Percentiles rank a stretch among this genome's conserved stretches.
These are phyloP conservation scores for Saccharum officinarum DNA, from an alignment of 176 grass and related monocot species.

Conservation along the genomic window DNA sequence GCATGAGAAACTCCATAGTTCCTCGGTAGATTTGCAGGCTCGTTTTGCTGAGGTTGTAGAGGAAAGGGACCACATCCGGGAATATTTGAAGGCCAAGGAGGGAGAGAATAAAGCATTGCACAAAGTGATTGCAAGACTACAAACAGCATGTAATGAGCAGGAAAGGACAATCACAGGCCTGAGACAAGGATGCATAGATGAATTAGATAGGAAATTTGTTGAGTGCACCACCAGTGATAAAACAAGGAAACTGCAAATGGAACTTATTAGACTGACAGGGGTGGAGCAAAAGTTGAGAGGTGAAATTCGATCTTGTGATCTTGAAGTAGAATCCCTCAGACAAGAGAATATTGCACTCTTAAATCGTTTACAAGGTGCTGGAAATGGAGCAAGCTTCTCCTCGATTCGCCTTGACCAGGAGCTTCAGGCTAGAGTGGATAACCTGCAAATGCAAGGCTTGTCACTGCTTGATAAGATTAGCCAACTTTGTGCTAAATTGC, in stretches of 20 bases:
- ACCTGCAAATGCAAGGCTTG: constrained; percentile 66
- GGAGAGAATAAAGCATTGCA: constrained; percentile 62
- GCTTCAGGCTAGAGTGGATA: constrained; percentile 57
- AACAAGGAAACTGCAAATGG: constrained; percentile 54
- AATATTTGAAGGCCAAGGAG: constrained; percentile 79
- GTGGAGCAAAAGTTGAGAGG: constrained; percentile 81
- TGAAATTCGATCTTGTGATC: constrained; percentile 59
- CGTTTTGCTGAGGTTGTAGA: constrained; percentile 49
- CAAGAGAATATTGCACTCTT: constrained; percentile 73
- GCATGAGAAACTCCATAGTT: constrained; percentile 53
- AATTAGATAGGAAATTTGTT: constrained; percentile 49
- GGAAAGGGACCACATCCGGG: constrained; percentile 52
- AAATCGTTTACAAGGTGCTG: constrained; percentile 59
- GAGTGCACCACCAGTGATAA: constrained; percentile 21
- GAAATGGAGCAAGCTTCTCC: constrained; percentile 43
- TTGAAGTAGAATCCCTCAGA: constrained; percentile 78
- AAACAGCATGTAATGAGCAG: constrained; percentile 70
- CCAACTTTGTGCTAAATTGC: constrained; percentile 50
- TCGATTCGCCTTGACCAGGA: constrained; percentile 61
- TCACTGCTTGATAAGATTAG: constrained; percentile 68
- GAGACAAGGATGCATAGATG: constrained; percentile 48
- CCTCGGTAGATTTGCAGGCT: constrained; percentile 52
- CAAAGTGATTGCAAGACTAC: constrained; percentile 67
- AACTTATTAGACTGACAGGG: constrained; percentile 71
- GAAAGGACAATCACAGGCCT: constrained; percentile 78